A percentile compares a stretch with the other conserved stretches of the same genome.
phyloP scores from a whole-genome alignment of 2,329 filamentous ascomycete species.

The Scedosporium dehoogii region DNA sequence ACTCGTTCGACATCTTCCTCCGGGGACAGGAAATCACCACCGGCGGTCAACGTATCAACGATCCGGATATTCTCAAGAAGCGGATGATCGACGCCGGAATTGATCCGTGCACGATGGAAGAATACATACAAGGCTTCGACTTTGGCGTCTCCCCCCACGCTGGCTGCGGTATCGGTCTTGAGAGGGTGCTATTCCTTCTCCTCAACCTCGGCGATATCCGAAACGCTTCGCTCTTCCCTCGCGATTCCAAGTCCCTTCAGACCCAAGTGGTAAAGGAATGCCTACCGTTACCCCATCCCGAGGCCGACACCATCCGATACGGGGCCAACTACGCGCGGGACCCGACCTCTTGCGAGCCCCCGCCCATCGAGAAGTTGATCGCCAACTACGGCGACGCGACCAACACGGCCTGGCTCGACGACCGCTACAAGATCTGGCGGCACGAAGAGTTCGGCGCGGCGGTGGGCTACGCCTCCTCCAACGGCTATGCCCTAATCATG shows the following conservation, averaged over 20 bases:
- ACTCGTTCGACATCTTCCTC: conserved; percentile 92
- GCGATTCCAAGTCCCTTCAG: conserved; percentile 81
- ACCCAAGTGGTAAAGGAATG: conserved; percentile 33
- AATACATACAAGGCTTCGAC: conserved; percentile 82
- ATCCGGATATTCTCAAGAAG: conserved; percentile 61
- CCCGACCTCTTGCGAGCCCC: conserved; percentile 33
- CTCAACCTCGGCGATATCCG: conserved; percentile 83
- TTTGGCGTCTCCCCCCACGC: conserved; percentile 84
- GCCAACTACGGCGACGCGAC: conserved; percentile 93
- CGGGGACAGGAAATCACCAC: conserved; percentile 88
- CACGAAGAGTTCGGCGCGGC: conserved; percentile 69
- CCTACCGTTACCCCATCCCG: conserved; percentile 67
- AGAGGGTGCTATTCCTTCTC: conserved; percentile 79
- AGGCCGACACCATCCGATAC: conserved; percentile 64
- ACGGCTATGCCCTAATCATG: conserved; percentile 71
- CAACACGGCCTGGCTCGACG: conserved; percentile 89
- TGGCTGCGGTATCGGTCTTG: conserved; percentile 80
- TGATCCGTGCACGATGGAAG: conserved; percentile 72
- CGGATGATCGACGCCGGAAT: conserved; percentile 71
- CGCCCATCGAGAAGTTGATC: conserved; percentile 75
- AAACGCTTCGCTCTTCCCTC: conserved; percentile 75
- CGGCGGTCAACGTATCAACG: conserved; percentile 87
- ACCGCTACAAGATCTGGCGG: conserved; percentile 80
- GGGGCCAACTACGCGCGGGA: conserved; percentile 23
- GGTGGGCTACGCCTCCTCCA: conserved; percentile 69